Percentiles rank a stretch among this genome's conserved stretches.
Conservation (phyloP, 2,329 filamentous ascomycete genomes). For the Davidsoniella eucalypti region DNA sequence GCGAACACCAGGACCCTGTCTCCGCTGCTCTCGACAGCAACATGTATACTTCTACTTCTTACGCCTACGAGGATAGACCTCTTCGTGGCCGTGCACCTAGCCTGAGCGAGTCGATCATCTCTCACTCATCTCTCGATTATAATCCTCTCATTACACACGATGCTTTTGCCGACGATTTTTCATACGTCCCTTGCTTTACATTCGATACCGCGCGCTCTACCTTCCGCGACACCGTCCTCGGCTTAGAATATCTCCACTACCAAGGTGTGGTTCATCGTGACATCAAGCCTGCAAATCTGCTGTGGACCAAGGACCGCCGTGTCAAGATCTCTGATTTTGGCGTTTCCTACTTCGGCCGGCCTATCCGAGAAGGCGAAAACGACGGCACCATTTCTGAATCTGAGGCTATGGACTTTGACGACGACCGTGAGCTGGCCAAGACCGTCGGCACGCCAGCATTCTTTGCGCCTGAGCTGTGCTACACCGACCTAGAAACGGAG, state of each 20-base stretch:
- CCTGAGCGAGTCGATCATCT: conserved; percentile 60
- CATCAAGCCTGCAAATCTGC: conserved; percentile 77
- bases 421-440: conserved; percentile 92
- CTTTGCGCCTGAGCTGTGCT: conserved; percentile 91
- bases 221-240: conserved; percentile 84
- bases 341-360: conserved; percentile 88
- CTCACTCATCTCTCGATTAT: conserved; percentile 48
- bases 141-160: conserved; percentile 38
- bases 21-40: not conserved
- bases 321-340: conserved; percentile 99
- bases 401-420: conserved; percentile 74
- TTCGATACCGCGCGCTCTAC: conserved; percentile 65
- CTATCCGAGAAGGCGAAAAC: conserved; percentile 65
- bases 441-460: conserved; percentile 96
- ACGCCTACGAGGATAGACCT: conserved; percentile 34
- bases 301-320: conserved; percentile 68
- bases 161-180: conserved; percentile 69
- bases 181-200: conserved; percentile 86
- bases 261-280: conserved; percentile 73
- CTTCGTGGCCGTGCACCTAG: conserved; percentile 59
- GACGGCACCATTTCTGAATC: conserved; percentile 61
- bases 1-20: not conserved
- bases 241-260: conserved; percentile 83
- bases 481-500: conserved; percentile 56
- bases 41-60: not conserved